Conservation (phyloP, 164 flowering plant genomes). For the Annona squamosa region DNA sequence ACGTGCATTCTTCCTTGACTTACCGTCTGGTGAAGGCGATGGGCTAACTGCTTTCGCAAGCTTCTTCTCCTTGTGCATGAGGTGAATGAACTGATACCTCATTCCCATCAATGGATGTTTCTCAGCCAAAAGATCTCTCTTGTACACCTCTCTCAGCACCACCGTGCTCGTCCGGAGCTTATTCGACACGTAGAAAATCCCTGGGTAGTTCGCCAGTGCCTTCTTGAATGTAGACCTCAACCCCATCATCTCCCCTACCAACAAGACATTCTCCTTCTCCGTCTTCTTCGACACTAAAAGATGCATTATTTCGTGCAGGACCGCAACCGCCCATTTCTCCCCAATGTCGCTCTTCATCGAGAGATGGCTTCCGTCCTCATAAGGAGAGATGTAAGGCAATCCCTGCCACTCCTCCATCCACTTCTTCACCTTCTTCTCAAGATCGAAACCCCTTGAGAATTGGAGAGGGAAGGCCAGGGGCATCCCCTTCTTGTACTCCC, state of each 20-base stretch:
- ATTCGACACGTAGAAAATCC: constrained; percentile 77
- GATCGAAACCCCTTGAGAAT: constrained; percentile 60
- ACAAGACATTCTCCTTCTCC: constrained; percentile 47
- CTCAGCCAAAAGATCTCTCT: constrained; percentile 61
- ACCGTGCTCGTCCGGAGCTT: constrained; percentile 71
- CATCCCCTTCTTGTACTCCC: constrained; percentile 32
- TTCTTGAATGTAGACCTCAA: constrained; percentile 67
- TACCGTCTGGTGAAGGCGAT: background rate
- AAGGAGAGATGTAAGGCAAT: constrained; percentile 85
- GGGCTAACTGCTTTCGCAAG: constrained; percentile 8
- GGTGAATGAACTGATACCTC: constrained; percentile 61
- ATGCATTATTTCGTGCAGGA: constrained; percentile 74
- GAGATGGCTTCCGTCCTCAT: constrained; percentile 71
- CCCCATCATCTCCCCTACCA: constrained; percentile 65
- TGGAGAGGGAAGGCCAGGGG: constrained; percentile 50
- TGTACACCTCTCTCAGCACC: constrained; percentile 75
- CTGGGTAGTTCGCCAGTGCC: constrained; percentile 66
- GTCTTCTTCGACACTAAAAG: constrained; percentile 74
- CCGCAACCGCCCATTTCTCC: constrained; percentile 74
- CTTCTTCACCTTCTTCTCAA: constrained; percentile 63
- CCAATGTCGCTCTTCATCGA: constrained; percentile 56
- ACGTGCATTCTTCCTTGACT: background rate
- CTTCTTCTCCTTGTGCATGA: constrained; percentile 56
- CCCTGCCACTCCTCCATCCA: constrained; percentile 87
- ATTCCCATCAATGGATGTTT: constrained; percentile 64